Evolutionary conservation across 2,329 filamentous ascomycete genomes (phyloP).

Genomic region (Gaeumannomyces sp.): DNA sequence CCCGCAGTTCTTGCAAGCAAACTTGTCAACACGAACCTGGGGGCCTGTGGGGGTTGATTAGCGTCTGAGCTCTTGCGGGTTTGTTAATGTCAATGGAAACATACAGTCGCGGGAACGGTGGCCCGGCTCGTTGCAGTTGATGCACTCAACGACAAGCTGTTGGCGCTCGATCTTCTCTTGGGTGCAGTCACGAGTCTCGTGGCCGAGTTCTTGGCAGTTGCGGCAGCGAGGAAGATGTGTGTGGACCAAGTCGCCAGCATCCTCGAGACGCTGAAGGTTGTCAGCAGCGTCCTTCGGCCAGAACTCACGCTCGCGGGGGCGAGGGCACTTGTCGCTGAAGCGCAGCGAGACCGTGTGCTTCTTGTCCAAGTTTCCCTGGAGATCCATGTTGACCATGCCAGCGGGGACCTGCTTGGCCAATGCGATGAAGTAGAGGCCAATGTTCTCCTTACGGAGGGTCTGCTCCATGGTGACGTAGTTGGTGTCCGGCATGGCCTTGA

Average conservation of each 20-base stretch:
- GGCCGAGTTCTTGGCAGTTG: constrained; percentile 61
- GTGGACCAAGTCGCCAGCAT: constrained; percentile 59
- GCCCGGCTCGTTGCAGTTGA: constrained; percentile 57
- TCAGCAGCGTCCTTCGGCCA: constrained; percentile 56
- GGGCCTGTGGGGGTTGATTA: constrained; percentile 34
- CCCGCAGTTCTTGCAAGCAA: constrained; percentile 64
- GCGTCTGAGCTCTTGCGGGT: not conserved
- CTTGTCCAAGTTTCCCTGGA: constrained; percentile 61
- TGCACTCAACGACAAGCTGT: constrained; percentile 47
- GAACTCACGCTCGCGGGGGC: constrained; percentile 49
- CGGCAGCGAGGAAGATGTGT: constrained; percentile 52
- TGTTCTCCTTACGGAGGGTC: constrained; percentile 46
- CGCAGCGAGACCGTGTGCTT: constrained; percentile 60
- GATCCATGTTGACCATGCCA: constrained; percentile 61
- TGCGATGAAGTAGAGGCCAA: constrained; percentile 57
- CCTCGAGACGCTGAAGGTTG: constrained; percentile 56
- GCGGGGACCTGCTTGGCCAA: constrained; percentile 43
- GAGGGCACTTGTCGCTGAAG: constrained; percentile 49
- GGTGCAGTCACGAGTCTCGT: constrained; percentile 53
- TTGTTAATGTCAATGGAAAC: constrained; percentile 20
- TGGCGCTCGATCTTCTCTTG: constrained; percentile 46
- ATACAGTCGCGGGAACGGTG: constrained; percentile 66
- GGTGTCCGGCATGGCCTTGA: constrained; percentile 51
- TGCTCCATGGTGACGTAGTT: constrained; percentile 57
- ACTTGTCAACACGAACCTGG: constrained; percentile 55